Conservation (phyloP, 2,329 filamentous ascomycete species). For the Monosporascus cannonballus region DNA sequence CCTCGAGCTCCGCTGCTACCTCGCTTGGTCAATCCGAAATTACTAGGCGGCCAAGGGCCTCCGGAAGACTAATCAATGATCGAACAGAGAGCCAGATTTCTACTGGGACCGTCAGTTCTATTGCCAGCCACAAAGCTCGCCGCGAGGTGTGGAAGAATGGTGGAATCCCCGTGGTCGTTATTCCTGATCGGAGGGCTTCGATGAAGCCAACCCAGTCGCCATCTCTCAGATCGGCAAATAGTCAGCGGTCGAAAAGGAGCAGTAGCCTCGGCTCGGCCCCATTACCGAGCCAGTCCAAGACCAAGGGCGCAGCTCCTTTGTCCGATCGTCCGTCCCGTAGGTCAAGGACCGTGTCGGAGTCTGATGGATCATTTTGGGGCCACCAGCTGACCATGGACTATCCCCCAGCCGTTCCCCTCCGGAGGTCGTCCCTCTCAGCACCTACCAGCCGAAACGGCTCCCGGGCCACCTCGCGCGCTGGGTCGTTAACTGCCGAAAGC, state of each 20-base stretch:
- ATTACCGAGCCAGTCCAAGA: constrained; percentile 33
- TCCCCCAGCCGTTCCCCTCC: constrained; percentile 49
- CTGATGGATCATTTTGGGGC: constrained; percentile 35
- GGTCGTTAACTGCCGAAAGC: constrained; percentile 53
- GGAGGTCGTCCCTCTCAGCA: constrained; percentile 56
- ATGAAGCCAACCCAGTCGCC: constrained; percentile 43
- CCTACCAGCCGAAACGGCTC: constrained; percentile 51
- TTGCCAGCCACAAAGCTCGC: constrained; percentile 49
- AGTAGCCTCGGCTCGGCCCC: constrained; percentile 46
- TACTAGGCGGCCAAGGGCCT: constrained; percentile 22
- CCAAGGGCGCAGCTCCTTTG: constrained; percentile 35
- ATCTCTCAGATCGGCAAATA: constrained; percentile 57
- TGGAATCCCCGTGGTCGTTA: constrained; percentile 56
- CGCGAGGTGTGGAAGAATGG: constrained; percentile 54
- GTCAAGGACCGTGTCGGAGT: constrained; percentile 39
- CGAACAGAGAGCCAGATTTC: constrained; percentile 45
- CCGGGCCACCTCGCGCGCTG: constrained; percentile 25
- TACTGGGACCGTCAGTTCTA: constrained; percentile 40
- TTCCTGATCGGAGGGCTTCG: constrained; percentile 53
- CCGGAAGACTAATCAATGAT: constrained; percentile 20
- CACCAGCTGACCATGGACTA: constrained; percentile 55
- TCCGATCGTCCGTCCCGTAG: constrained; percentile 37
- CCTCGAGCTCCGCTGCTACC: constrained; percentile 35
- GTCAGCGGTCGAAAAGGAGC: constrained; percentile 47
- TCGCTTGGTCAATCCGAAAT: constrained; percentile 30